phyloP scores from a whole-genome alignment of 106 monocot species.

The Dioscorea dumetorum region DNA sequence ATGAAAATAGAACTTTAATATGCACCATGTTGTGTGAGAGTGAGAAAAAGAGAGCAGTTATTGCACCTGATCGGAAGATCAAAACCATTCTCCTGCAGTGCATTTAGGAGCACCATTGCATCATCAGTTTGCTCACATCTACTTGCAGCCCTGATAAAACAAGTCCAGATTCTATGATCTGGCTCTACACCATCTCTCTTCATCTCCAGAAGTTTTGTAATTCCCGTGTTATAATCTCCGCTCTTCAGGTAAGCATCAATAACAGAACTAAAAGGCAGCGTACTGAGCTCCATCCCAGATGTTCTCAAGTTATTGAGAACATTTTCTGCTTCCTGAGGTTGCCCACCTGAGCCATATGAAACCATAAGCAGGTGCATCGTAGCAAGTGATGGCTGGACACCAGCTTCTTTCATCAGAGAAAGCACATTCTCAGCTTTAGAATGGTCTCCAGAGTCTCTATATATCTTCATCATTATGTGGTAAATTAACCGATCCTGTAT shows the following conservation, averaged over 20 bases:
- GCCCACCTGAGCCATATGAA: constrained; percentile 69
- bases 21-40: no score
- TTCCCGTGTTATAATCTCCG: constrained; percentile 63
- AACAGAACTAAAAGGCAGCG: constrained; percentile 84
- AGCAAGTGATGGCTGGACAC: constrained; percentile 81
- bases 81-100: constrained; percentile 60
- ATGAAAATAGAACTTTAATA: background rate
- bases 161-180: constrained; percentile 95
- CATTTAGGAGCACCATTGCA: constrained; percentile 53
- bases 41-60: background rate
- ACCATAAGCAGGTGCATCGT: constrained; percentile 98
- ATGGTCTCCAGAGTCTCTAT: constrained; percentile 77
- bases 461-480: constrained; percentile 92
- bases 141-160: constrained; percentile 91
- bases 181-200: constrained; percentile 67
- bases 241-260: constrained; percentile 91
- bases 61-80: constrained; percentile 81
- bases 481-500: constrained; percentile 69
- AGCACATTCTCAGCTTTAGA: constrained; percentile 76
- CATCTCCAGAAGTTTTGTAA: constrained; percentile 66
- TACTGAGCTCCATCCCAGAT: constrained; percentile 46
- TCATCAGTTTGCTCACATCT: constrained; percentile 63
- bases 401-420: constrained; percentile 65
- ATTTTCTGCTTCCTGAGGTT: constrained; percentile 73
- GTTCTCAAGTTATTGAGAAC: constrained; percentile 71